A percentile compares a stretch with the other conserved stretches of the same genome.
Evolutionary conservation across 2,329 filamentous ascomycete genomes (phyloP).

Genomic region (Beauveria medogensis): DNA sequence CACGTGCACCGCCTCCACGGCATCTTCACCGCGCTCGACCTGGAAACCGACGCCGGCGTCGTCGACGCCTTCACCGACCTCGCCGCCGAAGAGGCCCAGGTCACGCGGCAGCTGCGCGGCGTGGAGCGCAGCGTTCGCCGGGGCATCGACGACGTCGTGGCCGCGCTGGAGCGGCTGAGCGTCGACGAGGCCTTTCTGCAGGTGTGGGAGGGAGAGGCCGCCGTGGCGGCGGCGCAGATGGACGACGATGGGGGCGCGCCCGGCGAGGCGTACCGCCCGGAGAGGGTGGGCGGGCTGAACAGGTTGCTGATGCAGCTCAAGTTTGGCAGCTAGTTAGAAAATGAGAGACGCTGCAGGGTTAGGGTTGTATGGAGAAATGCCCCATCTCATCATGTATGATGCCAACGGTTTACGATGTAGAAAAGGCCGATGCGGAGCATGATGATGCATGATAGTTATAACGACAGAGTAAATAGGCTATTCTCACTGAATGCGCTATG

Average conservation of each 20-base stretch:
- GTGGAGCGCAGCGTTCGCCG: conserved; percentile 57
- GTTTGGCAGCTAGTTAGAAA: conserved; percentile 37
- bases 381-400: neutral
- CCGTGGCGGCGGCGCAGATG: conserved; percentile 27
- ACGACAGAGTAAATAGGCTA: neutral
- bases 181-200: conserved; percentile 35
- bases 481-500: neutral
- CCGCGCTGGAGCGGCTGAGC: conserved; percentile 38
- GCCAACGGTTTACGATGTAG: neutral
- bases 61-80: conserved; percentile 68
- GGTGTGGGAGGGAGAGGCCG: conserved; percentile 31
- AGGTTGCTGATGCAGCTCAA: conserved; percentile 87
- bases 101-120: conserved; percentile 54
- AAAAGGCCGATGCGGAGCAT: neutral
- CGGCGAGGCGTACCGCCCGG: conserved; percentile 51
- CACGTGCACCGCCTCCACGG: conserved; percentile 67
- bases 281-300: conserved; percentile 72
- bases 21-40: conserved; percentile 70
- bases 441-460: neutral
- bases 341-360: neutral
- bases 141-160: conserved; percentile 61
- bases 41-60: conserved; percentile 75
- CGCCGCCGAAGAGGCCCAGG: conserved; percentile 61
- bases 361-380: no score
- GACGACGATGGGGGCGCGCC: conserved; percentile 31